phyloP scores from a whole-genome alignment of 163 green algal genomes.

The Trebouxiophyceae sp. region DNA sequence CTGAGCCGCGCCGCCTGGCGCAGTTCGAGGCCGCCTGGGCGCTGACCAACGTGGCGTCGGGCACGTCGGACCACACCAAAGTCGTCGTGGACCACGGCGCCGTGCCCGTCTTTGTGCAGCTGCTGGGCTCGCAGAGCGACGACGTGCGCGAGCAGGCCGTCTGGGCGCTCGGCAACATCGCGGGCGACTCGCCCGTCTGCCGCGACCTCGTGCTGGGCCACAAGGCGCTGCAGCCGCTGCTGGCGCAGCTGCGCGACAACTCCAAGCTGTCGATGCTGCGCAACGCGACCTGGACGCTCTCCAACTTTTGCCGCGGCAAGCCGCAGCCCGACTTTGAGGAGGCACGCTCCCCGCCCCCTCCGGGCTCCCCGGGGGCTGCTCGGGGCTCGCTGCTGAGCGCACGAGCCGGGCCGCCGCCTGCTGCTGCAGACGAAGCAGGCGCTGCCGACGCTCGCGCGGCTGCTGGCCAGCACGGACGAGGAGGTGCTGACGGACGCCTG shows the following conservation, averaged over 20 bases:
- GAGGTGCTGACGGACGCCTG: slow-evolving; percentile 98
- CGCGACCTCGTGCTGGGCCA: slow-evolving; percentile 76
- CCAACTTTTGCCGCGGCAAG: slow-evolving; percentile 99
- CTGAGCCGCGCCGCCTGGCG: no score
- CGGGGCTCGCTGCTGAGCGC: neutral
- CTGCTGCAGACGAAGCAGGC: slow-evolving; percentile 78
- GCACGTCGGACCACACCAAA: slow-evolving; percentile 91
- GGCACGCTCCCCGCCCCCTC: slow-evolving; percentile 25
- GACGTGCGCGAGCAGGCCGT: slow-evolving; percentile 98
- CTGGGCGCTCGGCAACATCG: slow-evolving; percentile 99
- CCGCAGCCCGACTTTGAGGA: slow-evolving; percentile 85
- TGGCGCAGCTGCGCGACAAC: slow-evolving; percentile 77
- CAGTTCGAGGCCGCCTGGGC: slow-evolving; percentile 97
- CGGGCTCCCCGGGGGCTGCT: no score
- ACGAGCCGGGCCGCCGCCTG: no score
- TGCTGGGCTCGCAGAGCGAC: slow-evolving; percentile 85
- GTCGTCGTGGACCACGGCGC: slow-evolving; percentile 94
- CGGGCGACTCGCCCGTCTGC: slow-evolving; percentile 64
- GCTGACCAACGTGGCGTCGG: slow-evolving; percentile 97
- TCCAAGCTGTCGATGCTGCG: slow-evolving; percentile 95
- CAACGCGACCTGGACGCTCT: slow-evolving; percentile 99
- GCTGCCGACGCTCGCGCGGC: slow-evolving; percentile 79
- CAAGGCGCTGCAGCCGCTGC: slow-evolving; percentile 70
- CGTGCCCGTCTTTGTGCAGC: slow-evolving; percentile 96
- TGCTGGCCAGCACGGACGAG: slow-evolving; percentile 63